Evolutionary conservation across 2,329 filamentous ascomycete species (phyloP).

Genomic region (Penicillium thymicola): DNA sequence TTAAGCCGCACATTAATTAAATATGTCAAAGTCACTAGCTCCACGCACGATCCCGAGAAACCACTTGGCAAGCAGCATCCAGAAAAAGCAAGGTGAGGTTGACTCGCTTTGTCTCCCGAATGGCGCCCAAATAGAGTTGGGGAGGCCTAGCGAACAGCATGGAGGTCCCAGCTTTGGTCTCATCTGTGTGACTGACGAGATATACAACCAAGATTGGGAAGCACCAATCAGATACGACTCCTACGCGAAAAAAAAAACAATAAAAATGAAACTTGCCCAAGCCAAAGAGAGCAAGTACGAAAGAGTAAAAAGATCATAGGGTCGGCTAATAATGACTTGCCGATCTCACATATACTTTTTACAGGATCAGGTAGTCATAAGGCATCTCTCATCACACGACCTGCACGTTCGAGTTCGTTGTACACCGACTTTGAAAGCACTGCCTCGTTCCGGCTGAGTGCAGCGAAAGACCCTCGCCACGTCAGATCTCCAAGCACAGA

Average conservation of each 20-base stretch:
- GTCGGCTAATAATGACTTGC: neutral
- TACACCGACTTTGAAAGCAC: conserved; percentile 12
- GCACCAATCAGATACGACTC: neutral
- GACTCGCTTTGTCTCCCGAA: conserved; percentile 8
- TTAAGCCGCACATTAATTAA: conserved; percentile 3
- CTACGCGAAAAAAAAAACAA: neutral
- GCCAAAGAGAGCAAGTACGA: neutral
- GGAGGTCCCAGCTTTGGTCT: neutral
- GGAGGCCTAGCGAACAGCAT: neutral
- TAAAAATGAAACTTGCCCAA: neutral
- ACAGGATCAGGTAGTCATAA: conserved; percentile 11
- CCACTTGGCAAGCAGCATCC: conserved; percentile 5
- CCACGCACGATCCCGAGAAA: conserved; percentile 4
- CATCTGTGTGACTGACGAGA: conserved; percentile 4
- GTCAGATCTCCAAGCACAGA: conserved; percentile 6
- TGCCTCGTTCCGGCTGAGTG: conserved; percentile 9
- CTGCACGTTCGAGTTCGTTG: conserved; percentile 8
- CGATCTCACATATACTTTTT: conserved; percentile 6
- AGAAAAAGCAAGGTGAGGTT: conserved; percentile 9
- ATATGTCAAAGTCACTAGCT: conserved; percentile 6
- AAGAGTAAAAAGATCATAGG: neutral
- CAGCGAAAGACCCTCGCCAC: conserved; percentile 6
- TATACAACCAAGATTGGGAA: neutral
- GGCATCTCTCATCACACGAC: conserved; percentile 13
- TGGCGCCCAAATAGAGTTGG: conserved; percentile 6